Percentiles rank a stretch among this genome's conserved stretches.
Evolutionary conservation across 306 rosid species (phyloP).

Genomic region (Mimosa bimucronata): DNA sequence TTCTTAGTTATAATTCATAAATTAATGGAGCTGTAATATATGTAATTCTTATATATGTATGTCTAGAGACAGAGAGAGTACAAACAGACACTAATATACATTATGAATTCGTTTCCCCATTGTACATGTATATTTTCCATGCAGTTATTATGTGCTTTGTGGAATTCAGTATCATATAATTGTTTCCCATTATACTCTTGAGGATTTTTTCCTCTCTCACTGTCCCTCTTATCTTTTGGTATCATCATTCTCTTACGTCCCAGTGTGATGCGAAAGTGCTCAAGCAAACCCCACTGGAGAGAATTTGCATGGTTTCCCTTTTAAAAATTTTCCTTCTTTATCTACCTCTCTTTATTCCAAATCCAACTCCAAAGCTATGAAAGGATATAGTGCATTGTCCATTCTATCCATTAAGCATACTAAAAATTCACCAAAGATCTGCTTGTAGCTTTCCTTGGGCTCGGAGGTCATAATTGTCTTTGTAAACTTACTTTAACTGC

Average conservation of each 20-base stretch:
- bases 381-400: slow-evolving; percentile 33
- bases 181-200: slow-evolving; percentile 50
- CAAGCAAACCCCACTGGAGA: slow-evolving; percentile 63
- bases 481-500: slow-evolving; percentile 12
- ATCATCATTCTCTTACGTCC: slow-evolving; percentile 54
- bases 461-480: slow-evolving; percentile 41
- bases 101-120: slow-evolving; percentile 12
- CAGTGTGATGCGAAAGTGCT: slow-evolving; percentile 64
- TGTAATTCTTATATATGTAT: too few relatives aligned
- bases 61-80: not conserved
- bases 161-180: slow-evolving; percentile 51
- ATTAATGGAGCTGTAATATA: not conserved
- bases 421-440: not conserved
- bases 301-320: slow-evolving; percentile 54
- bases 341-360: slow-evolving; percentile 76
- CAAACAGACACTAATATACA: slow-evolving; percentile 17
- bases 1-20: not conserved
- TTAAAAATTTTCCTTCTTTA: slow-evolving; percentile 36
- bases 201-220: slow-evolving; percentile 44
- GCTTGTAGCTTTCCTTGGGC: not conserved
- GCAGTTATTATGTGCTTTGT: slow-evolving; percentile 45
- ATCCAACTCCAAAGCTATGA: slow-evolving; percentile 70
- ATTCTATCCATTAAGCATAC: slow-evolving; percentile 34
- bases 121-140: slow-evolving; percentile 41
- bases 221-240: slow-evolving; percentile 38